Percentiles rank a stretch among this genome's conserved stretches.
These are phyloP conservation scores for Allodekkera sacchari DNA, from an alignment of 805 yeast genomes.

Conservation along the genomic window DNA sequence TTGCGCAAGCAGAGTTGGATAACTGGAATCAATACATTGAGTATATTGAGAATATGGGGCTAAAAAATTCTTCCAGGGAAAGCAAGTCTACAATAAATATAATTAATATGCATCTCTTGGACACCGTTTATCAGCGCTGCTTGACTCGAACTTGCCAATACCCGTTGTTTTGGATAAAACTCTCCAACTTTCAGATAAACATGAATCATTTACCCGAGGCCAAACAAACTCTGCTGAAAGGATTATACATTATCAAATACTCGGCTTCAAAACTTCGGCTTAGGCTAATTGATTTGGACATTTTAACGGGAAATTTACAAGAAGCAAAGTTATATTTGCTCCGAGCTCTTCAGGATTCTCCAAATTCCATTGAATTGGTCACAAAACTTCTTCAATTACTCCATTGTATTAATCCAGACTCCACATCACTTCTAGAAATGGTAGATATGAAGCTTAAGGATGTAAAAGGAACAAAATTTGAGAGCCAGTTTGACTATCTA, in stretches of 20 bases:
- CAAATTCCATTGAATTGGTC: conserved; percentile 29
- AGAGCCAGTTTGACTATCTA: conserved; percentile 27
- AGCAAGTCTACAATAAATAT: conserved; percentile 11
- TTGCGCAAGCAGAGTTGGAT: conserved; percentile 37
- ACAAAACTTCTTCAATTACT: conserved; percentile 37
- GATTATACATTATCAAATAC: conserved; percentile 21
- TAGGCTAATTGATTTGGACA: conserved; percentile 36
- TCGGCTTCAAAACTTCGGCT: conserved; percentile 26
- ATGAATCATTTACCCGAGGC: conserved; percentile 27
- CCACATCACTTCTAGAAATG: conserved; percentile 23
- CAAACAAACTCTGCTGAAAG: conserved; percentile 28
- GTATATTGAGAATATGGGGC: conserved; percentile 34
- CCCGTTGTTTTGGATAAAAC: conserved; percentile 41
- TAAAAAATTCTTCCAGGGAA: conserved; percentile 15
- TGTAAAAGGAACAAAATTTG: conserved; percentile 15
- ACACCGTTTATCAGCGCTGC: conserved; percentile 39
- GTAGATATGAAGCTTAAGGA: conserved; percentile 20
- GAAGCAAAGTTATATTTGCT: conserved; percentile 29
- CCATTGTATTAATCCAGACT: conserved; percentile 10
- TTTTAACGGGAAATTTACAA: conserved; percentile 27
- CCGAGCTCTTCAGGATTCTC: conserved; percentile 19
- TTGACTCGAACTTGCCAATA: conserved; percentile 37
- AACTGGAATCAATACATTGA: conserved; percentile 54
- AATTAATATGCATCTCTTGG: conserved; percentile 18
- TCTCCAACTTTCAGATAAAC: conserved; percentile 33